Evolutionary conservation across 495 filamentous ascomycete genomes (phyloP).

Genomic region (Evernia prunastri): DNA sequence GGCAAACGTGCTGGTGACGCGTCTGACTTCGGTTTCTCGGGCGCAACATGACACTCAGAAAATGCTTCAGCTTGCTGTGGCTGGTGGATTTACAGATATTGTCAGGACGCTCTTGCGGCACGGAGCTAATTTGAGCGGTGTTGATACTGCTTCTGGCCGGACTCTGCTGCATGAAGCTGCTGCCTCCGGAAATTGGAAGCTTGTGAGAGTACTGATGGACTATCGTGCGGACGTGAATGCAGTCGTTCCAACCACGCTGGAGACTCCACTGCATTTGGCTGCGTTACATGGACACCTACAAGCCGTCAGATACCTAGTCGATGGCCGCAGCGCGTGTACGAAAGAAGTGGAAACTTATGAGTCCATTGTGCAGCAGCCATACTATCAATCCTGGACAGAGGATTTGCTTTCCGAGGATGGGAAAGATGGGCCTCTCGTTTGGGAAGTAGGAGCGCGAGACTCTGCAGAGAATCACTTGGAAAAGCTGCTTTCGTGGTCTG

Average conservation of each 20-base stretch:
- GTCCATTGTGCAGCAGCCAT: conserved; percentile 6
- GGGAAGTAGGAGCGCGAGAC: conserved; percentile 2
- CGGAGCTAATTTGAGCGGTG: not conserved
- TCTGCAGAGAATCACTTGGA: conserved; percentile 4
- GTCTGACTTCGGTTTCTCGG: not conserved
- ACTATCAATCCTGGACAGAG: conserved; percentile 5
- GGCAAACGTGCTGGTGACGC: not conserved
- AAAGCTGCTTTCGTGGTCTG: not conserved
- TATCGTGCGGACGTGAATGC: conserved; percentile 9
- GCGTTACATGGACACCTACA: not conserved
- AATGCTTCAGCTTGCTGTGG: not conserved
- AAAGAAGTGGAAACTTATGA: conserved; percentile 3
- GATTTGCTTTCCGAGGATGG: not conserved
- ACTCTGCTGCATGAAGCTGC: conserved; percentile 3
- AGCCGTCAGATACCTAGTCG: conserved; percentile 3
- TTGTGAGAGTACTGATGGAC: not conserved
- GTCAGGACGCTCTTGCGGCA: not conserved
- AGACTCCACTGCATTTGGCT: conserved; percentile 10
- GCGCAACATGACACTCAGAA: not conserved
- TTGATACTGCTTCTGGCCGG: not conserved
- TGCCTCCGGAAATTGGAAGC: not conserved
- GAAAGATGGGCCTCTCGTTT: not conserved
- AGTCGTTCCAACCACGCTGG: not conserved
- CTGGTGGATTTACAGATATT: not conserved
- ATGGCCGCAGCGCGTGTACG: not conserved